Evolutionary conservation across 2,329 filamentous ascomycete species (phyloP), one percentile per base, ranked within the genome.

Genomic region (Phialophora expanda): DNA sequence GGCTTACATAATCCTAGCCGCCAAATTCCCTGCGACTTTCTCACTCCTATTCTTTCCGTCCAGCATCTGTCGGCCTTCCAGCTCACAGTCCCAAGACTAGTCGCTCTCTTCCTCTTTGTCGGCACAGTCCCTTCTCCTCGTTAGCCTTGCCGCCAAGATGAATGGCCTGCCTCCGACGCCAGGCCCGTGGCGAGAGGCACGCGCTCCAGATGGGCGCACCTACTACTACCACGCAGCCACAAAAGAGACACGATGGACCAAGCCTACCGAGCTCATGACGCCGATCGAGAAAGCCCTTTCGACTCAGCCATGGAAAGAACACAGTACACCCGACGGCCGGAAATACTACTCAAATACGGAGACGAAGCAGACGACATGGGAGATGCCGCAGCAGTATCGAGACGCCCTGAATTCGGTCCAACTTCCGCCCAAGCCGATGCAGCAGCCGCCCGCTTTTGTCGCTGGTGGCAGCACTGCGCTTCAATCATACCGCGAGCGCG

Each of bases 321-420:
- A 96, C 75, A 92, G 90, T 28, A 89, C 91, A 24, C 88, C 93
- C 68, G 91, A 92, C 70, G 95, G 94, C 55, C 88, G 89, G 73
- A 92, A 94, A 76, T 99, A 99, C 80, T 99, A 93, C 91, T 94
- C 93, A 78, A 95, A 99, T 78, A 91, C 89, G 38, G 90, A 96
- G 78, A 93, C 91, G 53, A 93, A 94, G 79, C 86, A 93, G 80
- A 98, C 93, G 77, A 92, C 91, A 34, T 99, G 95, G 95, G 90
- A 93, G 74, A 93, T 97, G 85, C 95, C 95, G 63, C 90, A 92
- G 62, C 87, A 82, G 69, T 93, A 93, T 80, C 92, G 91, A 75
- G 85, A 85, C 72, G 90, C 91, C 66, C 82, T 93, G 65, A 89
- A 89, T 59, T 85, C 87, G 69, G 82, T 73, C 61, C 76, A 76